Percentiles rank a stretch among this genome's conserved stretches.
Conservation (phyloP, 179 eudicot genomes). For the Pouteria campechiana region DNA sequence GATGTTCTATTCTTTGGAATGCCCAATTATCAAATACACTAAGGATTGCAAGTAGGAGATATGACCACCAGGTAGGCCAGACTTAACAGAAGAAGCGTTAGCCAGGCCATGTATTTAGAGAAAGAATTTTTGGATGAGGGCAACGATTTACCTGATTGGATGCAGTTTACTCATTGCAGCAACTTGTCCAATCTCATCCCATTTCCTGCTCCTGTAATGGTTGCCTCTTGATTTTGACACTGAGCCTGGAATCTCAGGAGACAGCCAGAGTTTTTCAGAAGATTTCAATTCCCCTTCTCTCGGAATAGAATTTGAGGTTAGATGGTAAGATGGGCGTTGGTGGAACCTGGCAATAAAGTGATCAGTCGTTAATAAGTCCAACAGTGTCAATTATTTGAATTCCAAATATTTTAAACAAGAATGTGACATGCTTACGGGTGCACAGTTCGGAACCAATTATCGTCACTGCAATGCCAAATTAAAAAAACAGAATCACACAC, state of each 20-base stretch:
- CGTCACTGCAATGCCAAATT: conserved; percentile 36
- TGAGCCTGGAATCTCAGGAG: conserved; percentile 44
- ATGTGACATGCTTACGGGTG: conserved; percentile 34
- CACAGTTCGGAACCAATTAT: conserved; percentile 41
- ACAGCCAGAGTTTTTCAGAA: conserved; percentile 11
- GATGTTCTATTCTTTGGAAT: too few relatives aligned
- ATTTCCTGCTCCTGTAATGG: conserved; percentile 20
- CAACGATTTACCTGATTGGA: too few relatives aligned
- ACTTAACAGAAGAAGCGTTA: too few relatives aligned
- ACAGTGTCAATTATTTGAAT: not conserved
- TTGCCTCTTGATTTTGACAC: conserved; percentile 58
- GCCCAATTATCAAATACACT: too few relatives aligned
- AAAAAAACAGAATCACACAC: not conserved
- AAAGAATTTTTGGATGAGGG: too few relatives aligned
- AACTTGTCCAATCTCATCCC: conserved; percentile 8
- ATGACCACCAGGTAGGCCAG: too few relatives aligned
- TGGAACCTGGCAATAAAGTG: conserved; percentile 40
- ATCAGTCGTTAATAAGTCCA: not conserved
- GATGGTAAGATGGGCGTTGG: conserved; percentile 29
- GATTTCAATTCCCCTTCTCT: conserved; percentile 21
- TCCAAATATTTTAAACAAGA: not conserved
- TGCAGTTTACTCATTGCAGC: conserved; percentile 14
- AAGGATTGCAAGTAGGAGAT: too few relatives aligned
- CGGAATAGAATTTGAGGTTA: conserved; percentile 31
- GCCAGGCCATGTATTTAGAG: too few relatives aligned